Conservation (phyloP, 371 early-diverging fungal species). For the Gilbertella persicaria region DNA sequence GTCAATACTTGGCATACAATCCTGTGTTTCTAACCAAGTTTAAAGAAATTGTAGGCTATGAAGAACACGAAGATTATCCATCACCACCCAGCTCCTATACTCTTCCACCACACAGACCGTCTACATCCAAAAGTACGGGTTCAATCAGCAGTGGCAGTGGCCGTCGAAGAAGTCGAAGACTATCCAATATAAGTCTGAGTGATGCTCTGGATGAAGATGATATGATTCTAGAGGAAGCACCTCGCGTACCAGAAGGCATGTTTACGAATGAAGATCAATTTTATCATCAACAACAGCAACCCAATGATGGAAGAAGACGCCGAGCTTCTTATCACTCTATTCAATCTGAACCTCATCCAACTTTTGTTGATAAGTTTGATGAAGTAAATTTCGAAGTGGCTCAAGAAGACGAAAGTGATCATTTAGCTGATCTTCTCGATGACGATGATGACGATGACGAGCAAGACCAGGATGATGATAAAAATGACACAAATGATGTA, state of each 20-base stretch:
- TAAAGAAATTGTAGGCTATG: conserved; percentile 45
- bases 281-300: conserved; percentile 32
- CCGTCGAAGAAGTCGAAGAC: conserved; percentile 15
- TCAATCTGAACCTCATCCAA: conserved; percentile 33
- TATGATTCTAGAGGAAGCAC: conserved; percentile 16
- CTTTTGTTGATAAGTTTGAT: conserved; percentile 27
- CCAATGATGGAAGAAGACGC: conserved; percentile 12
- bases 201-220: conserved; percentile 19
- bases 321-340: conserved; percentile 27
- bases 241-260: conserved; percentile 22
- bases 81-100: background rate
- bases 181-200: conserved; percentile 18
- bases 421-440: conserved; percentile 22
- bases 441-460: conserved; percentile 15
- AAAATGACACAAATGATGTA: background rate
- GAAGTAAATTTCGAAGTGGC: conserved; percentile 19
- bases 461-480: background rate
- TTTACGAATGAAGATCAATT: conserved; percentile 28
- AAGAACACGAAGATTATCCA: conserved; percentile 16
- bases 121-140: conserved; percentile 13
- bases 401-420: conserved; percentile 16
- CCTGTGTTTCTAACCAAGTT: conserved; percentile 50
- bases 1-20: conserved; percentile 36
- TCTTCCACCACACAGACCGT: conserved; percentile 3
- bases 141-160: conserved; percentile 8